Percentiles rank a stretch among this genome's conserved stretches.
These are phyloP conservation scores for Chimonanthus salicifolius DNA, from an alignment of 164 flowering plant species.

Conservation along the genomic window DNA sequence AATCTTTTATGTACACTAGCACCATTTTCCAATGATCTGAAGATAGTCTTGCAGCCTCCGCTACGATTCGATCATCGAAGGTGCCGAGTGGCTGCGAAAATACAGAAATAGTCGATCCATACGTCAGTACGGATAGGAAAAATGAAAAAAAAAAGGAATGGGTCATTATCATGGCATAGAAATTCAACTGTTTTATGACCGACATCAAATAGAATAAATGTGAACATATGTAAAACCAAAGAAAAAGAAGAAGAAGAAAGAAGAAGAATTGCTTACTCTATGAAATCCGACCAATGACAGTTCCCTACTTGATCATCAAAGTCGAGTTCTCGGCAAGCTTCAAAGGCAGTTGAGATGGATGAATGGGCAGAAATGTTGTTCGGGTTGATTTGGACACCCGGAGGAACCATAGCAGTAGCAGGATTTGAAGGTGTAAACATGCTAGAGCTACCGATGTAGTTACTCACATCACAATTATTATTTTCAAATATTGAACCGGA, in stretches of 20 bases:
- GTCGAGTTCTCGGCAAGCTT: constrained; percentile 37
- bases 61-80: constrained; percentile 9
- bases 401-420: constrained; percentile 15
- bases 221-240: not conserved
- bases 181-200: not conserved
- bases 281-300: constrained; percentile 34
- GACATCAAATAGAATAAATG: not conserved
- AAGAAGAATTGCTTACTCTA: constrained; percentile 27
- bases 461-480: not conserved
- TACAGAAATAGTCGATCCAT: not conserved
- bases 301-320: constrained; percentile 34
- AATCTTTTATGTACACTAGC: not conserved
- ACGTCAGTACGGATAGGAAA: not conserved
- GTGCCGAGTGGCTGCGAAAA: constrained; percentile 17
- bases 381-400: constrained; percentile 13
- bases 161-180: not conserved
- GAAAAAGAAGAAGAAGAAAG: not conserved
- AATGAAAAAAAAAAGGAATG: not conserved
- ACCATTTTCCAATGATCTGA: not conserved
- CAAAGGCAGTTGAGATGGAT: constrained; percentile 30
- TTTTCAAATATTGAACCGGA: not conserved
- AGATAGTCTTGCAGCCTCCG: not conserved
- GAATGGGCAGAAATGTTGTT: constrained; percentile 18
- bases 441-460: constrained; percentile 1
- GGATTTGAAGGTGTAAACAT: constrained; percentile 1